Evolutionary conservation across 1,139 yeast genomes (phyloP), one percentile per base, ranked within the genome.

Genomic region (Hyphopichia fennica): DNA sequence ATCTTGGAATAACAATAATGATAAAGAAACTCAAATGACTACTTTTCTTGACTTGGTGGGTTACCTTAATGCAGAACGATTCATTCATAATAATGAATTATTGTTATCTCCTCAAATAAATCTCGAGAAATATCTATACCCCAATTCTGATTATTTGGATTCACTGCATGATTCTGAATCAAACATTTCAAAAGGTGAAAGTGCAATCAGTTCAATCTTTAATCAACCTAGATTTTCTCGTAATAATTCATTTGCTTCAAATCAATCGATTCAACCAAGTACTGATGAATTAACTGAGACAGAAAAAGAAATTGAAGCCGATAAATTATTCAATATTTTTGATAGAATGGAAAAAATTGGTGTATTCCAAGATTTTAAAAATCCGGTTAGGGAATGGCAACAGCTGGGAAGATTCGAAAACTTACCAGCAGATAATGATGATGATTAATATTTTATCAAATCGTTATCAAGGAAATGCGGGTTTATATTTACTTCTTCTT

Each of bases 301-400:
- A 42, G 84, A 79, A 48, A 78, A 79, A 51, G 80, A 77, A 45
- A 54, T 56, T 9, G 84, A 79, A 50, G 79, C 82, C 1, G 82
- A 77, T 41, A 67, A 75, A 48, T 56, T 79, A 52, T 75, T 72
- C 52, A 72, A 65, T 3, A 45, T 78, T 3, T 77, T 79, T 50
- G 81, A 75, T 32, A 59, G 77, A 47, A 68, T 75, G 61, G 77
- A 73, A 42, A 68, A 68, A 50, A 70, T 65, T 41, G 77, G 81
- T 0, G 59, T 73, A 0, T 67, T 79, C 48, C 66, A 72, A 41
- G 55, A 56, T 16, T 68, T 76, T 34, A 65, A 69, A 45, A 77
- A 74, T 41, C 79, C 79, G 7, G 57, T 65, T 1, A 49, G 63
- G 34, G 59, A 60, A 44, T 65, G 69, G 69, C 70, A 65, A 43